These are phyloP conservation scores for Heritiera fomes DNA, from an alignment of 345 rosid genomes.

Conservation along the genomic window DNA sequence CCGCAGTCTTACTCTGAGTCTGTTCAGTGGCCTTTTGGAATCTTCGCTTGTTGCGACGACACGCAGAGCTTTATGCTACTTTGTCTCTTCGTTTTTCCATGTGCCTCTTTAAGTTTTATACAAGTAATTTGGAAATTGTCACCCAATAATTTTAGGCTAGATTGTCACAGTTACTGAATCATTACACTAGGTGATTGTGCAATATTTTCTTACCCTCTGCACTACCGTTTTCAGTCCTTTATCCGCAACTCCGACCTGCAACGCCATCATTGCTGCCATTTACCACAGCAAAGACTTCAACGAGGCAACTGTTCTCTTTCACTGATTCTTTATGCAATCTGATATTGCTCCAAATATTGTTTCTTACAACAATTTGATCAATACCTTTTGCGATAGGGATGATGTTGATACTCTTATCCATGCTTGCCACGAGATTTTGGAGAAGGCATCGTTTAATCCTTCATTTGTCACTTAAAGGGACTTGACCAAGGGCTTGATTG, in stretches of 20 bases:
- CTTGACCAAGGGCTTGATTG: conserved; percentile 88
- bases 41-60: conserved; percentile 96
- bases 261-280: conserved; percentile 94
- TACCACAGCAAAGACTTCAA: conserved; percentile 73
- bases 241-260: conserved; percentile 94
- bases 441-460: conserved; percentile 76
- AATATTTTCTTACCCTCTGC: conserved; percentile 34
- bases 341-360: conserved; percentile 88
- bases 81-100: conserved; percentile 44
- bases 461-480: conserved; percentile 85
- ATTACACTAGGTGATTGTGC: neutral
- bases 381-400: conserved; percentile 83
- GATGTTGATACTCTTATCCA: conserved; percentile 69
- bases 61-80: conserved; percentile 95
- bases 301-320: conserved; percentile 77
- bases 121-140: conserved; percentile 3
- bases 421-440: conserved; percentile 65
- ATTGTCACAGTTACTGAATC: neutral
- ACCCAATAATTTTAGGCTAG: neutral
- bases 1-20: neutral
- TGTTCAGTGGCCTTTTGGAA: conserved; percentile 84
- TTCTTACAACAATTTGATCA: conserved; percentile 87
- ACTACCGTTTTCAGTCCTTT: conserved; percentile 89
- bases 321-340: conserved; percentile 75
- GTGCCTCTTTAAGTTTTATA: conserved; percentile 46